phyloP scores from a whole-genome alignment of 257 asterid genomes.

The Thymus quinquecostatus region DNA sequence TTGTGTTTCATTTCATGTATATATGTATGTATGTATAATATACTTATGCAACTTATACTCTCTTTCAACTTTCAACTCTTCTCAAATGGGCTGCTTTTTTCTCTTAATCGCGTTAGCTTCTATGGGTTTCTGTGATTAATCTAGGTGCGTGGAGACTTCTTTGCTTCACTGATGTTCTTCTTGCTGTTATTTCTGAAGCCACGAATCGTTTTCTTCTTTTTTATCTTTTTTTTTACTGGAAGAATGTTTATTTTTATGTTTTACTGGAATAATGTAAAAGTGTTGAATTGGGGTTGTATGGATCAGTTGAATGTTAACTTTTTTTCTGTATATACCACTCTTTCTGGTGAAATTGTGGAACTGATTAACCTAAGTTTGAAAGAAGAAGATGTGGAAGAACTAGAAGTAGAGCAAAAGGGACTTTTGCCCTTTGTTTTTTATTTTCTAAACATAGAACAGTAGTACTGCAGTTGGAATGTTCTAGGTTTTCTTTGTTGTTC shows the following conservation, averaged over 20 bases:
- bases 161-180: constrained; percentile 14
- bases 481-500: neutral
- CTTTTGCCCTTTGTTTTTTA: neutral
- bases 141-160: constrained; percentile 13
- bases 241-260: neutral
- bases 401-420: neutral
- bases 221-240: constrained; percentile 14
- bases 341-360: constrained; percentile 12
- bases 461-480: constrained; percentile 2
- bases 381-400: neutral
- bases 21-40: neutral
- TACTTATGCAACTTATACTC: neutral
- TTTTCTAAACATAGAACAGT: neutral
- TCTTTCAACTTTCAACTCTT: neutral
- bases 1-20: neutral
- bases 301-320: constrained; percentile 7
- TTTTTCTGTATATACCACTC: constrained; percentile 7
- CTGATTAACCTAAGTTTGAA: neutral
- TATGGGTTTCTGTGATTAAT: neutral
- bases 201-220: constrained; percentile 13
- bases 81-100: neutral
- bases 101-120: neutral
- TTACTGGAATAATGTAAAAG: neutral
- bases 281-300: constrained; percentile 13
- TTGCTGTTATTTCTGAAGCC: constrained; percentile 20